Evolutionary conservation across 768 basidiomycete species (phyloP).

Genomic region (Fomitopsis serialis): DNA sequence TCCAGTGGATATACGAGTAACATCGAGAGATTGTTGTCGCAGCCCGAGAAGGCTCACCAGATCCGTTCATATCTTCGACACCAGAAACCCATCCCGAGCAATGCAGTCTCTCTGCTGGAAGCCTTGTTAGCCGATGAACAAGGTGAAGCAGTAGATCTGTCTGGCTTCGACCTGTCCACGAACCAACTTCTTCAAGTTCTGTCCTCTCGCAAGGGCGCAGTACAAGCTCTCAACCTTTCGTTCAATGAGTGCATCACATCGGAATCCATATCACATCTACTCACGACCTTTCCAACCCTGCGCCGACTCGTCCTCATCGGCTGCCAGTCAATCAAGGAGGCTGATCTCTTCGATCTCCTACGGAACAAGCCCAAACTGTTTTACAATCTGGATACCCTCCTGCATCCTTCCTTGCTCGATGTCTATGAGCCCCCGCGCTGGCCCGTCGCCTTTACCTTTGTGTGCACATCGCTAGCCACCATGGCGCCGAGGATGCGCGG

Average conservation of each 20-base stretch:
- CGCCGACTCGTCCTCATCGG: conserved; percentile 21
- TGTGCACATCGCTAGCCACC: not conserved
- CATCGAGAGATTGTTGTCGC: conserved; percentile 25
- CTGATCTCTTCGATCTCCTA: conserved; percentile 20
- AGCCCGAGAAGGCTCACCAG: conserved; percentile 22
- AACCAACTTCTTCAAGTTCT: conserved; percentile 19
- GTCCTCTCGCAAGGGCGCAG: not conserved
- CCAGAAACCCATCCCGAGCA: conserved; percentile 22
- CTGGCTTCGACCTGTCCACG: conserved; percentile 17
- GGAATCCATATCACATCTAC: conserved; percentile 18
- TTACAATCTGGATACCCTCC: conserved; percentile 19
- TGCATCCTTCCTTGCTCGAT: conserved; percentile 22
- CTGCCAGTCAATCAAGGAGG: conserved; percentile 19
- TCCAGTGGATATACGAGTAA: conserved; percentile 16
- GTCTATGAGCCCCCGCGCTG: conserved; percentile 2
- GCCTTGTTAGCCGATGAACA: conserved; percentile 9
- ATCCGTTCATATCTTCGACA: conserved; percentile 17
- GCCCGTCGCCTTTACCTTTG: conserved; percentile 18
- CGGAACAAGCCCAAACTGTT: conserved; percentile 22
- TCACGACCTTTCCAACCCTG: conserved; percentile 18
- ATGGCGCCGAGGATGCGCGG: not conserved
- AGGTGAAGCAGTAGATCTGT: conserved; percentile 19
- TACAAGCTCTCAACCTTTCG: conserved; percentile 24
- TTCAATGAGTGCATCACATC: conserved; percentile 20
- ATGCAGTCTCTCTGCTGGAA: conserved; percentile 20